Percentiles rank a stretch among this genome's conserved stretches.
Evolutionary conservation across 1,284 basidiomycete genomes (phyloP).

Genomic region (Leccinum proximum): DNA sequence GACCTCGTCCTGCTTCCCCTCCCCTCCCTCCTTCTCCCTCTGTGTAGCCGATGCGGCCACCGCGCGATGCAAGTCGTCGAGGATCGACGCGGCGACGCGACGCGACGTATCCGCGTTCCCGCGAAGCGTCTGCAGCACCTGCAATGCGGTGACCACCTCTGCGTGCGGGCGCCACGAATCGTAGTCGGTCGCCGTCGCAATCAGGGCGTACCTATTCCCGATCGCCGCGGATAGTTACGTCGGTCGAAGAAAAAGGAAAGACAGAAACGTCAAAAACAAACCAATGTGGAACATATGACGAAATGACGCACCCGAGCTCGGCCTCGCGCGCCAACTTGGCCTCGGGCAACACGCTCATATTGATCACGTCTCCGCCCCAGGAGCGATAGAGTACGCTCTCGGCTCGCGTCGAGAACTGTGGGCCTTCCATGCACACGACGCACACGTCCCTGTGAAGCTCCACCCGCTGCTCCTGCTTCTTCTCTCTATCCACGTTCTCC

Average conservation of each 20-base stretch:
- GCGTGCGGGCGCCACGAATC: slow-evolving; percentile 86
- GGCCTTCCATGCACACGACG: slow-evolving; percentile 97
- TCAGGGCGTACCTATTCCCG: slow-evolving; percentile 67
- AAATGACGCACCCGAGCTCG: slow-evolving; percentile 71
- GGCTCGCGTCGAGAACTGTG: slow-evolving; percentile 92
- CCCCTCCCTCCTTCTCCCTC: too few species aligned
- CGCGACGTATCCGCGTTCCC: slow-evolving; percentile 86
- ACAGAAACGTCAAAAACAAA: background rate
- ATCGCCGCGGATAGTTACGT: too few species aligned
- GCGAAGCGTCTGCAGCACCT: slow-evolving; percentile 86
- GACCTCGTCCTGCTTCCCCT: background rate
- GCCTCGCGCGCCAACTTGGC: slow-evolving; percentile 95
- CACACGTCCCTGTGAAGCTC: slow-evolving; percentile 79
- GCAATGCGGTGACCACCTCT: slow-evolving; percentile 84
- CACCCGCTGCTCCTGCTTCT: slow-evolving; percentile 48
- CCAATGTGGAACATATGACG: background rate
- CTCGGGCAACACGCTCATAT: slow-evolving; percentile 96
- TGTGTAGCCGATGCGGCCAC: background rate
- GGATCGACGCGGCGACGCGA: slow-evolving; percentile 68
- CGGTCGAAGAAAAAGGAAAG: background rate
- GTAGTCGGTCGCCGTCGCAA: slow-evolving; percentile 91
- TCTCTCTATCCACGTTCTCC: background rate
- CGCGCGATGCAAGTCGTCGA: slow-evolving; percentile 62
- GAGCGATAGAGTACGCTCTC: slow-evolving; percentile 94
- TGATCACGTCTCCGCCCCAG: slow-evolving; percentile 94